A percentile compares a stretch with the other conserved stretches of the same genome.
These are phyloP conservation scores for Aspergillus tamarii DNA, from an alignment of 2,329 filamentous ascomycete species.

Conservation along the genomic window DNA sequence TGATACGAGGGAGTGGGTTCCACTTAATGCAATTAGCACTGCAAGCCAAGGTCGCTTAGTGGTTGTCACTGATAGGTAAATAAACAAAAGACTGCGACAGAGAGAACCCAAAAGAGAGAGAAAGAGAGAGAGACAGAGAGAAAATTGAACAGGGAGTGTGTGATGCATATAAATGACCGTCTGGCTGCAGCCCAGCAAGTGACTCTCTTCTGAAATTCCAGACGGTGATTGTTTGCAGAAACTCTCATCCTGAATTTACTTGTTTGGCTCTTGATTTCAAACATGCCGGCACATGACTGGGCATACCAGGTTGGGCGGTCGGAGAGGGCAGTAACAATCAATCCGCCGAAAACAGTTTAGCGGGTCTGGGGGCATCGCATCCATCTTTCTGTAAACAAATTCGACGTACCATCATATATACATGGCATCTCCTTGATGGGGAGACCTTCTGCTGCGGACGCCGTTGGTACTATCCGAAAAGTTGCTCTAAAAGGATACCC, in stretches of 20 bases:
- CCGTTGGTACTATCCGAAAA: not conserved
- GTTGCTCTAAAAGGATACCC: not conserved
- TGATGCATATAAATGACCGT: not conserved
- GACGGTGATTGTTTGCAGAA: not conserved
- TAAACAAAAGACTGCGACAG: conserved; percentile 9
- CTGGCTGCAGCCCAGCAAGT: not conserved
- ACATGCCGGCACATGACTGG: not conserved
- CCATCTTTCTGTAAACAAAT: not conserved
- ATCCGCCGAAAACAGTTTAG: not conserved
- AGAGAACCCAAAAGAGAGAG: not conserved
- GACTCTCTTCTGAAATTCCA: not conserved
- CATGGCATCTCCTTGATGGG: too few species aligned
- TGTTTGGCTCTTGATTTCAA: not conserved
- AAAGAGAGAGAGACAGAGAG: too few species aligned
- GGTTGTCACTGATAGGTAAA: conserved; percentile 1
- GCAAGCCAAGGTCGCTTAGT: conserved; percentile 9
- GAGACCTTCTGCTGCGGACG: too few species aligned
- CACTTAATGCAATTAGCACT: conserved; percentile 7
- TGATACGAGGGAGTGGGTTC: conserved; percentile 4
- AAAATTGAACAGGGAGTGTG: not conserved
- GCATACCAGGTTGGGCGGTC: not conserved
- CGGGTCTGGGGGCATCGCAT: not conserved
- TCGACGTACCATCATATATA: too few species aligned
- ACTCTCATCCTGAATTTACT: not conserved
- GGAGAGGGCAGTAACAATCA: not conserved